Base-by-base conservation (phyloP, 768 basidiomycete species). In the Serendipita sp. region DNA sequence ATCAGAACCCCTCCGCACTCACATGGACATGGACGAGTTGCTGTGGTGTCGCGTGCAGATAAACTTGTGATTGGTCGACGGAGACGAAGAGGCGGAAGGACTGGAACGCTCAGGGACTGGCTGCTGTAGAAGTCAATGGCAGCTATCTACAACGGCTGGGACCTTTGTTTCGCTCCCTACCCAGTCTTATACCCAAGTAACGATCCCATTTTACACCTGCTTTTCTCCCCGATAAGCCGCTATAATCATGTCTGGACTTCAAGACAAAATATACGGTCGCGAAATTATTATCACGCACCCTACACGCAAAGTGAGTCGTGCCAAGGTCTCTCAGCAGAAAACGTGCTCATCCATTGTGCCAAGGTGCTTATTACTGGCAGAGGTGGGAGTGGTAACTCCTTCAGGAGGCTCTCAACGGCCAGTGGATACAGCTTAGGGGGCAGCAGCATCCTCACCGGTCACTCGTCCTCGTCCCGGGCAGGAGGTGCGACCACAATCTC, bases 191-290 rank as follows among this genome's bases (percentile, higher is more conserved):
- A 40, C 40, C 40, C 40, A 40, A 40, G 6, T 40, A 40, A 40
- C 40, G 40, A 40, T 13, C 40, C 40, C 40, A 40, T 13, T 40
- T 40, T 23, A 23, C 23, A 40, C 40, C 6, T 40, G 5, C 40
- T 40, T 40, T 13, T 40, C 40, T 60, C 27, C 31, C 36, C 55
- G 55, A 60, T 60, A 60, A 60, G 55, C 55, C 8, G 5, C 5
- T 52, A 18, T 18, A 16, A n/a, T 40, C 13, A 52, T 52, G 48
- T 23, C 48, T 16, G 48, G 16, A 31, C 55, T 60, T n/a, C 55
- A 60, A 8, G 55, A 60, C 55, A 60, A 60, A 8, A 60, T 60
- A 8, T 60, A 60, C 33, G 55, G 55, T 27, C 55, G 55, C 27
- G 55, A 60, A 36, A 60, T 60, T n/a, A 10, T 60, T 34, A 31